Base-by-base conservation (phyloP, 148 eudicot genomes). In the Talinum fruticosum region DNA sequence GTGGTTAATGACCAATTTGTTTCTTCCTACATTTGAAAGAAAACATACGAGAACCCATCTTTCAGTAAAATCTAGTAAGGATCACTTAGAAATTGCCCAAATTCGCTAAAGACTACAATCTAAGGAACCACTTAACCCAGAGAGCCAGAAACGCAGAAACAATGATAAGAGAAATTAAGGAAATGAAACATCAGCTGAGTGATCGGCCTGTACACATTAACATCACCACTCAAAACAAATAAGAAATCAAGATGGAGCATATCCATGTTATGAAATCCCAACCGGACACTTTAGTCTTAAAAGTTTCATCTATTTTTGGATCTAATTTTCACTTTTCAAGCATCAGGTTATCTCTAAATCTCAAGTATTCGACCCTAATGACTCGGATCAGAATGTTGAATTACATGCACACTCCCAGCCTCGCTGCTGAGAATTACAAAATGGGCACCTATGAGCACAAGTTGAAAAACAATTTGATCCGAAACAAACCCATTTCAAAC, bases 1-100 rank as follows among this genome's bases (percentile, higher is more conserved):
- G 83, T 94, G 98, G 83, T 92, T 92, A 57, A 92, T 92, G 49
- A 94, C 93, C 93, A 94, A 89, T 88, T 94, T 94, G 79, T 92
- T 94, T 93, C 91, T 89, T 36, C 95, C 98, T 92, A 68, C 72
- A 89, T 8, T 7, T 75, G 64, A n/a, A 75, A 7, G 14, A 69
- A 35, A 16, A 38, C 23, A 33, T 28, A n/a, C n/a, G 26, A 36
- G 6, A 32, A 72, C 24, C 38, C 24, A 30, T 6, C 30, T n/a
- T 30, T 47, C 14, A 47, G 53, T 47, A 10, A 36, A 47, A 47
- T 41, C 45, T 41, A 41, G 45, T 41, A 41, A 41, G 45, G 45
- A 5, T 47, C 53, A 47, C 38, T 36, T 36, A 36, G 38, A 36
- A 36, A 36, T 36, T 36, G 38, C 38, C 38, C 38, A 36, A 36